Base-by-base conservation (phyloP, 148 eudicot species). In the Fagopyrum tataricum region DNA sequence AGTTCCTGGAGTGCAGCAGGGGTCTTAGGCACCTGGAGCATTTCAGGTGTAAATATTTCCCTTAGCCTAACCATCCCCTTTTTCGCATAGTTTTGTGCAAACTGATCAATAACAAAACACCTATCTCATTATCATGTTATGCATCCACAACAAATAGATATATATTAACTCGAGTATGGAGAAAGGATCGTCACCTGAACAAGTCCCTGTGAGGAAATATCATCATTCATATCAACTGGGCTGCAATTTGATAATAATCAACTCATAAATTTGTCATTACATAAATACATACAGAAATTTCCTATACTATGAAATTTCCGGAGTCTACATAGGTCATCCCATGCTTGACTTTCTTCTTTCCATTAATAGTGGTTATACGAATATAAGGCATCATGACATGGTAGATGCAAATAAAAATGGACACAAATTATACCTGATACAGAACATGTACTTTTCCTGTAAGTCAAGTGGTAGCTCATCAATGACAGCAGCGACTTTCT, bases 1-100 rank as follows among this genome's bases (percentile, higher is more conserved):
- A 95, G 89, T 78, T 91, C 97, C 80, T 87, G 78, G 15, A 95
- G 88, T 26, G 87, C 90, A 69, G 82, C 73, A 18, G 78, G 90
- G 44, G 97, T 83, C 66, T 82, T 87, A 39, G 98, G 98, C 74
- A 95, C 90, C 80, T 81, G 70, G 43, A 95, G 91, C n/a, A 85
- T 87, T 71, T 96, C 98, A 4, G 97, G 98, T 51, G 91, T 95
- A 77, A 95, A 95, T 64, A 95, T 95, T 79, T 95, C 96, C 78
- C 80, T 79, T 23, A 95, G 84, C 55, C 84, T 86, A 73, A 95
- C 98, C 37, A 91, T 69, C 52, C 93, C 91, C 4, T 80, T 91
- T 71, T 83, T 90, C 70, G 96, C 87, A 80, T 95, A 95, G 74
- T 75, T 91, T 73, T 79, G 81, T 17, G 97, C 97, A 78, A 95